A percentile compares a stretch with the other conserved stretches of the same genome.
These are phyloP conservation scores for Aotearoamyces nothofagi DNA, from an alignment of 2,329 filamentous ascomycete species.

Conservation along the genomic window DNA sequence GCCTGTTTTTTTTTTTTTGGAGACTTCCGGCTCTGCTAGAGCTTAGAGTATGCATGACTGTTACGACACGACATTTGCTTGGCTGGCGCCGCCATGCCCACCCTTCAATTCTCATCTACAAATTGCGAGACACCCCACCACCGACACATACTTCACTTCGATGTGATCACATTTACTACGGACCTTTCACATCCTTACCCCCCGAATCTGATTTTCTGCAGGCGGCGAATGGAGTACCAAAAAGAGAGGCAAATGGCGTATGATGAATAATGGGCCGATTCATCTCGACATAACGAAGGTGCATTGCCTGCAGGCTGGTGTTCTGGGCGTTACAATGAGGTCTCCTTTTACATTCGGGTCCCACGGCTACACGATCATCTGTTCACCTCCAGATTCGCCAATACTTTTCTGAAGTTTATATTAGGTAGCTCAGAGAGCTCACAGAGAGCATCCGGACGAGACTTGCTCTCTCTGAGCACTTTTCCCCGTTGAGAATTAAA, in stretches of 20 bases:
- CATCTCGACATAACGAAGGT: no score
- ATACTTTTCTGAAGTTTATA: no score
- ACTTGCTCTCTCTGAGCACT: no score
- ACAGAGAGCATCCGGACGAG: no score
- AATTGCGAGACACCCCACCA: conserved; percentile 1
- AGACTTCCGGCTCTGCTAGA: conserved; percentile 3
- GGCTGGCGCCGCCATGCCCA: conserved; percentile 6
- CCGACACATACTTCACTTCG: conserved; percentile 1
- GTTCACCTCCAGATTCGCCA: no score
- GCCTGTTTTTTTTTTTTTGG: not conserved
- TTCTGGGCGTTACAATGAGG: no score
- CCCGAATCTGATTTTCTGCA: conserved; percentile 7
- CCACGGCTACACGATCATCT: no score
- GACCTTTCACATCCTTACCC: conserved; percentile 4
- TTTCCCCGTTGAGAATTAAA: no score
- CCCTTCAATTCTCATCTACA: conserved; percentile 4
- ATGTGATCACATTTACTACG: conserved; percentile 3
- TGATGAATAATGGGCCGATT: no score
- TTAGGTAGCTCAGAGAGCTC: no score
- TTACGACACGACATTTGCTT: conserved; percentile 9
- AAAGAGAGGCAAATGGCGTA: conserved; percentile 15
- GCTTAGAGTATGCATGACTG: conserved; percentile 10
- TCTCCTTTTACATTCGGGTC: no score
- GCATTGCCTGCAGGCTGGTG: no score
- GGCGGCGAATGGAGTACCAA: conserved; percentile 20